Conservation (phyloP, 345 rosid species). For the Populus deltoides region DNA sequence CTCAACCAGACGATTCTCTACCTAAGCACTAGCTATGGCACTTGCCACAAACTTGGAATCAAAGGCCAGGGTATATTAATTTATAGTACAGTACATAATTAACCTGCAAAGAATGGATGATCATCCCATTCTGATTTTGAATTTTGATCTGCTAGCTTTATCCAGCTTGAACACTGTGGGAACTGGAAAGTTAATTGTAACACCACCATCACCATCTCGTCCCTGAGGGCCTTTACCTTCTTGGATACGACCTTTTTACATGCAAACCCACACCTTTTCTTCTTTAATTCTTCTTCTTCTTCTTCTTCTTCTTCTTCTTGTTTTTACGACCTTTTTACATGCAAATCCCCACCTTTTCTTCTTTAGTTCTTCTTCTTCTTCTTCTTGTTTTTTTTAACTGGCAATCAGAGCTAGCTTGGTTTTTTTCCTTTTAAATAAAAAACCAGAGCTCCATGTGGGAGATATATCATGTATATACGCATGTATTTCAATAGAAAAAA, state of each 20-base stretch:
- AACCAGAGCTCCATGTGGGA: constrained; percentile 26
- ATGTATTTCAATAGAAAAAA: background rate
- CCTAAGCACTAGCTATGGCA: background rate
- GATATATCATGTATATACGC: background rate
- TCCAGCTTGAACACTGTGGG: background rate
- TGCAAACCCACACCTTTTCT: background rate
- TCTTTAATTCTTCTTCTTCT: too few species aligned
- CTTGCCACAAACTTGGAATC: background rate
- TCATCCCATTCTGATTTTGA: background rate
- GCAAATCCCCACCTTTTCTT: background rate
- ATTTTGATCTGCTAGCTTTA: background rate
- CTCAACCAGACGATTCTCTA: constrained; percentile 44
- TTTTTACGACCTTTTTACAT: background rate
- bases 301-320: background rate
- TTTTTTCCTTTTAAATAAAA: constrained; percentile 49
- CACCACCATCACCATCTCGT: background rate
- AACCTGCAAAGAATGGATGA: background rate
- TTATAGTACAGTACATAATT: background rate
- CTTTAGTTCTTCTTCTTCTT: too few species aligned
- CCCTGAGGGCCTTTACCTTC: background rate
- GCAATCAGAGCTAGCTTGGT: constrained; percentile 26
- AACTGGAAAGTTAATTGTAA: background rate
- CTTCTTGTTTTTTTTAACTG: background rate
- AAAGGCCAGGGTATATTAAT: background rate
- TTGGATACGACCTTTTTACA: too few species aligned